Evolutionary conservation across 2,329 filamentous ascomycete species (phyloP).

Genomic region (Phialophora expanda): DNA sequence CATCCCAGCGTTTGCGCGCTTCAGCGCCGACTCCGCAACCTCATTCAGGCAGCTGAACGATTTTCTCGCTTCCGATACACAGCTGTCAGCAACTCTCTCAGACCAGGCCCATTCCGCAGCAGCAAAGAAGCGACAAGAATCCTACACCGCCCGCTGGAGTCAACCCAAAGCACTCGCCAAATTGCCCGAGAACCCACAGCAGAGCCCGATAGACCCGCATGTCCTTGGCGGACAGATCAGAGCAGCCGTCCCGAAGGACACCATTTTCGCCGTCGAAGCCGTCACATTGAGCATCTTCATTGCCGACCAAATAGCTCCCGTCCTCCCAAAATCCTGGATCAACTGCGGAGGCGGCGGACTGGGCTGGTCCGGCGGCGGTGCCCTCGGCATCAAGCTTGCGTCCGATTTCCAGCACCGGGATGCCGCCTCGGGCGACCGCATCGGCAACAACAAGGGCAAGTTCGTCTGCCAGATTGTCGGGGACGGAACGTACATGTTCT

Average conservation of each 20-base stretch:
- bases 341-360: conserved; percentile 82
- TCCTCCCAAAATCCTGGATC: conserved; percentile 73
- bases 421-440: not conserved
- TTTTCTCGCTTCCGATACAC: conserved; percentile 59
- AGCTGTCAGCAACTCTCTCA: conserved; percentile 50
- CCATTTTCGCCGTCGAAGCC: conserved; percentile 77
- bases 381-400: conserved; percentile 77
- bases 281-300: conserved; percentile 74
- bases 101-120: conserved; percentile 44
- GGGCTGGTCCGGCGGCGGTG: conserved; percentile 78
- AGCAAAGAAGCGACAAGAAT: conserved; percentile 51
- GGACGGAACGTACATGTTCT: conserved; percentile 71
- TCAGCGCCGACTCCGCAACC: conserved; percentile 67
- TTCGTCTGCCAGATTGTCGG: conserved; percentile 70
- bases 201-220: conserved; percentile 65
- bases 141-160: conserved; percentile 64
- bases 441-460: conserved; percentile 55
- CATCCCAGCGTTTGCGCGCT: conserved; percentile 68
- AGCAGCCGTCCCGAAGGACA: conserved; percentile 63
- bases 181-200: conserved; percentile 58
- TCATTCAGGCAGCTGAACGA: conserved; percentile 72
- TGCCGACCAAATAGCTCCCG: conserved; percentile 72
- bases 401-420: conserved; percentile 59
- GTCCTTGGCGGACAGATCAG: conserved; percentile 64
- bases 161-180: conserved; percentile 63